phyloP scores from a whole-genome alignment of 2,329 filamentous ascomycete genomes.

The Alternaria arbusti region DNA sequence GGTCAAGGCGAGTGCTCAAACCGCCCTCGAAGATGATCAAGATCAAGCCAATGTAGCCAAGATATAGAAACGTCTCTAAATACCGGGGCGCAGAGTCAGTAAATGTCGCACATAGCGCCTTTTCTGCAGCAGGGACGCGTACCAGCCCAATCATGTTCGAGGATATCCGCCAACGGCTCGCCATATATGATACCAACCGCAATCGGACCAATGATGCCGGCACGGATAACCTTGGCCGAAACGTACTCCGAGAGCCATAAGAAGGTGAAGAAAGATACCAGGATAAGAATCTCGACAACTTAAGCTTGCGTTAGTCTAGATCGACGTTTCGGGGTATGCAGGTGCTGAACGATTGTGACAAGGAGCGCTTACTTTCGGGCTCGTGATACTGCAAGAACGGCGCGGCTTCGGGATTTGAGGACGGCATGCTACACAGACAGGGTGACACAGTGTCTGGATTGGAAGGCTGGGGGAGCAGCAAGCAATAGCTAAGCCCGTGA shows the following conservation, averaged over 20 bases:
- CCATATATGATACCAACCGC: slow-evolving; percentile 15
- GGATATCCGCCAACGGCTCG: slow-evolving; percentile 15
- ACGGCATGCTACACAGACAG: background rate
- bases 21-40: slow-evolving; percentile 62
- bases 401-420: background rate
- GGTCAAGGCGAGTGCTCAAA: slow-evolving; percentile 54
- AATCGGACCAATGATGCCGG: slow-evolving; percentile 17
- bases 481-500: slow-evolving; percentile 2
- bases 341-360: background rate
- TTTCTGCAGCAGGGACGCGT: background rate
- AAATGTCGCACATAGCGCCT: background rate
- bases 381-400: slow-evolving; percentile 17
- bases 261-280: slow-evolving; percentile 19
- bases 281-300: slow-evolving; percentile 16
- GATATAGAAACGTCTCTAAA: slow-evolving; percentile 46
- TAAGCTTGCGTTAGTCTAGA: background rate
- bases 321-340: background rate
- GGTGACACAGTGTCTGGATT: background rate
- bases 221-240: slow-evolving; percentile 14
- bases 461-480: background rate
- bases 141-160: slow-evolving; percentile 15
- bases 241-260: slow-evolving; percentile 17
- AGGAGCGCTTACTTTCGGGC: slow-evolving; percentile 6
- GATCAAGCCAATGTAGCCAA: slow-evolving; percentile 58
- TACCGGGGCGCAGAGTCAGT: background rate